Evolutionary conservation across 495 filamentous ascomycete genomes (phyloP), one percentile per base, ranked within the genome.

Genomic region (Aspergillus coremiiformis): DNA sequence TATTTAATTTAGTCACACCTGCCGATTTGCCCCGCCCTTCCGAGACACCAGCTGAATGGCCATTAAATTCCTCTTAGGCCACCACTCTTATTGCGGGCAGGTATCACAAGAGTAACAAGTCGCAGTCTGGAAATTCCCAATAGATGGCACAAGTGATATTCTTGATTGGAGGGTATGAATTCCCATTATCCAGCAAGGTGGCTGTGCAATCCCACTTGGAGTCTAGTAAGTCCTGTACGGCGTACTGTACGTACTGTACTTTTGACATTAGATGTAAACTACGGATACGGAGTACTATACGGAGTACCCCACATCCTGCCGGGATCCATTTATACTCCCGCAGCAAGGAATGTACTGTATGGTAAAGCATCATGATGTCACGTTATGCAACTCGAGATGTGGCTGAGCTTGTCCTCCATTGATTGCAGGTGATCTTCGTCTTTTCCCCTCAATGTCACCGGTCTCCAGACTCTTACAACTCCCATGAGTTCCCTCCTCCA

Each of bases 41-140:
- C 42, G 42, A 44, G 24, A 44, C 42, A 44, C 22, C 42, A 44
- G 42, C 42, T 44, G 42, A 44, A 44, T 29, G 42, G 42, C 22
- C 8, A n/a, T n/a, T n/a, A n/a, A 5, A 15, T 27, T 44, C 24
- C 22, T 29, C 5, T 29, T 44, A 44, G 42, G 42, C 42, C 27
- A 19, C 24, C 33, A 37, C 17, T 41, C 9, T 20, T 17, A 17
- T 4, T 15, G 15, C 11, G 17, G 35, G 35, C 17, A n/a, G 37
- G 37, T 41, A 41, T 41, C 37, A 41, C 37, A 41, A 11, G 4
- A 21, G 37, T 30, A 3, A 37, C 15, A n/a, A n/a, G n/a, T n/a
- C n/a, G n/a, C n/a, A n/a, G 33, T 7, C 7, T 11, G 27, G 27
- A 9, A 9, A 30, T 5, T 35, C n/a, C 35, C 35, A 39, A 39